Evolutionary conservation across 2,329 filamentous ascomycete species (phyloP).

Genomic region (Fusarium poae): DNA sequence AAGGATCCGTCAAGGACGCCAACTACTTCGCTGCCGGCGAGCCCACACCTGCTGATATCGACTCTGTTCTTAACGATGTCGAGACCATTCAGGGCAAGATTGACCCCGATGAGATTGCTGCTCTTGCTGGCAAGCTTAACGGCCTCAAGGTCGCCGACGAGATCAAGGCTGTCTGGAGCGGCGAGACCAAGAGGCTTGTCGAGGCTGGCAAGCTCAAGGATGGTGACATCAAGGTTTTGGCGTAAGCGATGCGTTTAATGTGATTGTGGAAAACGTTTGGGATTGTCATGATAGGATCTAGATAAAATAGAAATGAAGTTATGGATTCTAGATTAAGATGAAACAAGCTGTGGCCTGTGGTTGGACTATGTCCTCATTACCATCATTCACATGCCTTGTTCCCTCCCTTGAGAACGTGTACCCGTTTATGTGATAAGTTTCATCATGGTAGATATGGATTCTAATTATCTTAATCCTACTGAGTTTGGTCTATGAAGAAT

Average conservation of each 20-base stretch:
- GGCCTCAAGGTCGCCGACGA: slow-evolving; percentile 82
- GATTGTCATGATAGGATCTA: slow-evolving; percentile 37
- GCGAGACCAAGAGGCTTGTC: slow-evolving; percentile 82
- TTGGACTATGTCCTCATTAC: slow-evolving; percentile 8
- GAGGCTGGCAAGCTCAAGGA: slow-evolving; percentile 88
- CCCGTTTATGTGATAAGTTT: not conserved
- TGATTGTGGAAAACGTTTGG: slow-evolving; percentile 5
- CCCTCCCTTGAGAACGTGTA: not conserved
- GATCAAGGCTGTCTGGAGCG: slow-evolving; percentile 86
- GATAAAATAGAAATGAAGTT: slow-evolving; percentile 43
- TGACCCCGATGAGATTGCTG: slow-evolving; percentile 90
- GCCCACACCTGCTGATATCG: slow-evolving; percentile 80
- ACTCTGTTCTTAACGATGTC: slow-evolving; percentile 85
- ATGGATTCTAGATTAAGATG: slow-evolving; percentile 38
- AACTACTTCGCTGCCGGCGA: slow-evolving; percentile 93
- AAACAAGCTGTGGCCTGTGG: slow-evolving; percentile 20
- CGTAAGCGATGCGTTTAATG: slow-evolving; percentile 45
- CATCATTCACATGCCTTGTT: not conserved
- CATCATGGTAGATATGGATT: not conserved
- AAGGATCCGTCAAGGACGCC: slow-evolving; percentile 93
- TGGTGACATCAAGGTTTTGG: slow-evolving; percentile 79
- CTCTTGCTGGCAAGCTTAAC: slow-evolving; percentile 83
- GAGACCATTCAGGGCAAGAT: slow-evolving; percentile 90
- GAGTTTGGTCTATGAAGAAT: not conserved
- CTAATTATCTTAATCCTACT: not conserved